Percentiles rank a stretch among this genome's conserved stretches.
Evolutionary conservation across 345 rosid species (phyloP).

Genomic region (Syzygium jambos): DNA sequence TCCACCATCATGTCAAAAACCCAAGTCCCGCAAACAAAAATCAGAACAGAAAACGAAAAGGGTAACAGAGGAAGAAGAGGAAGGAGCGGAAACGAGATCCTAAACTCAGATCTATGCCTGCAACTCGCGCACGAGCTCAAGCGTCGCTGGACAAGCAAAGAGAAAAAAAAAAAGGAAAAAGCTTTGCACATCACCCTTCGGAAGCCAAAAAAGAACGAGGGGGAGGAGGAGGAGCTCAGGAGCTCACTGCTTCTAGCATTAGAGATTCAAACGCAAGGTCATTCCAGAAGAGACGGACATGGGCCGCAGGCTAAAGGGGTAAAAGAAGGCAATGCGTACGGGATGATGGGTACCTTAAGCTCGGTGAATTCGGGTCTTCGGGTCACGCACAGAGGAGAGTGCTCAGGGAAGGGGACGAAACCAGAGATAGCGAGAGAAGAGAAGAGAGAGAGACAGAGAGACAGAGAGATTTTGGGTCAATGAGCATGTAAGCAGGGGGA

Average conservation of each 20-base stretch:
- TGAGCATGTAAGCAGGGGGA: neutral
- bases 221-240: neutral
- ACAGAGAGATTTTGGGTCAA: neutral
- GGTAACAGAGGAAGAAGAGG: neutral
- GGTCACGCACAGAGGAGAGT: conserved; percentile 14
- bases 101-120: neutral
- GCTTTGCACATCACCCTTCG: neutral
- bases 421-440: neutral
- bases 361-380: neutral
- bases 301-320: neutral
- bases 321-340: conserved; percentile 7
- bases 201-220: neutral
- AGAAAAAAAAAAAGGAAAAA: neutral
- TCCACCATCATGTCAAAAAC: neutral
- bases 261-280: neutral
- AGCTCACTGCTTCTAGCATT: neutral
- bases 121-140: neutral
- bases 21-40: neutral
- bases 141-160: neutral
- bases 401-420: neutral
- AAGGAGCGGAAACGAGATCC: neutral
- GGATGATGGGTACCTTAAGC: neutral
- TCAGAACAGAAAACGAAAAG: neutral
- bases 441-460: conserved; percentile 1
- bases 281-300: neutral